Conservation (phyloP, 768 basidiomycete species). For the Collybia mongolica region DNA sequence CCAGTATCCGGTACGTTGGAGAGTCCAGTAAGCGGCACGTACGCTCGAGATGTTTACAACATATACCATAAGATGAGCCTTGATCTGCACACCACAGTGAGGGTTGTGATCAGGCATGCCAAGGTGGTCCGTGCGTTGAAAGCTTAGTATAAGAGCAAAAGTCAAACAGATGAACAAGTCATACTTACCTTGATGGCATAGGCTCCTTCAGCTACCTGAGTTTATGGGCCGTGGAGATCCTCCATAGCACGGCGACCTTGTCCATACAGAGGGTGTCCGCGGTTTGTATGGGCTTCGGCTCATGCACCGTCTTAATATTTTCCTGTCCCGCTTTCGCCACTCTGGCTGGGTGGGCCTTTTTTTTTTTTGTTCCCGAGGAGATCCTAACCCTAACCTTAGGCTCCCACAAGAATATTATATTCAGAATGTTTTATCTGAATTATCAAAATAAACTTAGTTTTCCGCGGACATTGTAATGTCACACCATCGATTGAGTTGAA, state of each 20-base stretch:
- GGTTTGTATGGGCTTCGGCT: constrained; percentile 60
- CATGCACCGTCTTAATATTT: constrained; percentile 60
- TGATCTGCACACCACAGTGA: no score
- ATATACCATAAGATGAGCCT: no score
- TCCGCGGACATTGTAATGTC: no score
- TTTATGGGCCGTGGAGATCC: constrained; percentile 53
- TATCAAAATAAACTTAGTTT: no score
- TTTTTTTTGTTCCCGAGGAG: constrained; percentile 31
- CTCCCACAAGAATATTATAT: no score
- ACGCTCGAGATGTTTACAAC: no score
- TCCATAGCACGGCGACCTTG: constrained; percentile 75
- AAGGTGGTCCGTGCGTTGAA: constrained; percentile 9
- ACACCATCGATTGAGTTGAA: no score
- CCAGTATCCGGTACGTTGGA: no score
- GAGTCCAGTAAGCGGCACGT: no score
- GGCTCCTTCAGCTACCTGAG: constrained; percentile 52
- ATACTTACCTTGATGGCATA: constrained; percentile 71
- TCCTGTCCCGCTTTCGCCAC: constrained; percentile 55
- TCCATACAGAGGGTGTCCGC: constrained; percentile 54
- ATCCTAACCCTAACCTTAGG: constrained; percentile 50
- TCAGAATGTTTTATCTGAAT: no score
- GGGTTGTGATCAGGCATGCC: background rate
- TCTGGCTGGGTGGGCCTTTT: constrained; percentile 40
- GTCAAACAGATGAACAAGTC: constrained; percentile 17
- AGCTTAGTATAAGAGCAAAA: background rate